Conservation (phyloP, 345 rosid species). For the Psidium guajava region DNA sequence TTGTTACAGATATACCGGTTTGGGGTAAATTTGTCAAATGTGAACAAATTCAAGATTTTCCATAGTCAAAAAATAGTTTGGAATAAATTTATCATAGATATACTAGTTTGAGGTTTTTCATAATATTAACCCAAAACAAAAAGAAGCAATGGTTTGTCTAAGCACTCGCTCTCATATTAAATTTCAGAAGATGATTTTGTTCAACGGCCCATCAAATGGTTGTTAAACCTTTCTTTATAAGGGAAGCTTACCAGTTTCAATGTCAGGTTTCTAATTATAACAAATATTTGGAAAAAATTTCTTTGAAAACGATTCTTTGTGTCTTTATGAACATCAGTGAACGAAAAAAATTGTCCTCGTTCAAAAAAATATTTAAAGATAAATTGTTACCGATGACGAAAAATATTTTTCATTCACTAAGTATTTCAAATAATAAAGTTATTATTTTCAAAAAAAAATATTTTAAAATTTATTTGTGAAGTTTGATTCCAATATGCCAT, state of each 20-base stretch:
- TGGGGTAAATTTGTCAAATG: too few relatives aligned
- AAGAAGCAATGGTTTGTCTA: not conserved
- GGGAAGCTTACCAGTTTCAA: not conserved
- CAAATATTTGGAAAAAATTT: not conserved
- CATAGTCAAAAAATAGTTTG: too few relatives aligned
- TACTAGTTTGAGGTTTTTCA: too few relatives aligned
- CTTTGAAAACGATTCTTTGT: not conserved
- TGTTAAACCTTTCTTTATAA: not conserved
- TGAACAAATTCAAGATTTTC: too few relatives aligned
- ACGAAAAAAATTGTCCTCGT: not conserved
- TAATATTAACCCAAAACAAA: too few relatives aligned
- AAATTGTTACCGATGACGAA: rapidly evolving
- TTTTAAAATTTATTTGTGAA: not conserved
- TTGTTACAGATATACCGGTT: too few relatives aligned
- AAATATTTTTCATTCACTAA: not conserved
- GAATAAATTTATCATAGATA: too few relatives aligned
- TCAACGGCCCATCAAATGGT: not conserved
- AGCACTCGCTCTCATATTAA: not conserved
- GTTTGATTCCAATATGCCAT: too few relatives aligned
- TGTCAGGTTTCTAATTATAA: not conserved
- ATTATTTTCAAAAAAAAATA: not conserved
- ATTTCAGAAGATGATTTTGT: not conserved
- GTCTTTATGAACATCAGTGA: not conserved
- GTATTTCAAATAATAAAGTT: not conserved
- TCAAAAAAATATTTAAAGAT: rapidly evolving